Conservation (phyloP, 257 asterid genomes). For the Lycium barbarum region DNA sequence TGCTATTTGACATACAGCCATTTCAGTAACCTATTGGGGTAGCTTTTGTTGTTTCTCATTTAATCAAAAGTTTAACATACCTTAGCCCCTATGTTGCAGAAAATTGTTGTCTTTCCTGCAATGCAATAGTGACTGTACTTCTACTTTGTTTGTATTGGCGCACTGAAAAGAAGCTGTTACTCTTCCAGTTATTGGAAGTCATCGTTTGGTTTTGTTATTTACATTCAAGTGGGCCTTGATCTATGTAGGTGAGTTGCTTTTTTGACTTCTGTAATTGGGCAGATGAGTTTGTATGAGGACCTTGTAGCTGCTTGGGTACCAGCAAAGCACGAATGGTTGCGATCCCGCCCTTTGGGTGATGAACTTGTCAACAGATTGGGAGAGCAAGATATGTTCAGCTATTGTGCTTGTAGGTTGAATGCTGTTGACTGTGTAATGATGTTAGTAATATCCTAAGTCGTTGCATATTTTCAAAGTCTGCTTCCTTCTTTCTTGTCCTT, state of each 20-base stretch:
- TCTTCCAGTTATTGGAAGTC: neutral
- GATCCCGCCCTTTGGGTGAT: constrained; percentile 73
- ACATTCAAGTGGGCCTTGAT: neutral
- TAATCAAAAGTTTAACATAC: neutral
- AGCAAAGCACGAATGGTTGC: constrained; percentile 91
- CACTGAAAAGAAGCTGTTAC: constrained; percentile 13
- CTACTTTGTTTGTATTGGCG: constrained; percentile 22
- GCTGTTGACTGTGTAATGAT: constrained; percentile 37
- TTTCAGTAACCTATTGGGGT: neutral
- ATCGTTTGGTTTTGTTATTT: constrained; percentile 26
- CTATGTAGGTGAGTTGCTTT: neutral
- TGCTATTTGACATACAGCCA: constrained; percentile 11
- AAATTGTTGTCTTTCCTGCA: neutral
- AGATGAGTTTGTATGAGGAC: constrained; percentile 99
- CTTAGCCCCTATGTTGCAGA: constrained; percentile 17
- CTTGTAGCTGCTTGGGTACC: constrained; percentile 99
- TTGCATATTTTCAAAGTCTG: constrained; percentile 10
- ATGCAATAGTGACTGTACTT: neutral
- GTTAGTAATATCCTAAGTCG: constrained; percentile 35
- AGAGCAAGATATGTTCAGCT: constrained; percentile 83
- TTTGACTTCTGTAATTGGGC: constrained; percentile 38
- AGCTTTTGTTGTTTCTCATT: constrained; percentile 13
- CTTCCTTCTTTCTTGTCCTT: constrained; percentile 9
- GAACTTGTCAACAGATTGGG: constrained; percentile 78
- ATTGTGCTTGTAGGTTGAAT: constrained; percentile 85